Base-by-base conservation (phyloP, 306 rosid species). In the Vigna trinervia region DNA sequence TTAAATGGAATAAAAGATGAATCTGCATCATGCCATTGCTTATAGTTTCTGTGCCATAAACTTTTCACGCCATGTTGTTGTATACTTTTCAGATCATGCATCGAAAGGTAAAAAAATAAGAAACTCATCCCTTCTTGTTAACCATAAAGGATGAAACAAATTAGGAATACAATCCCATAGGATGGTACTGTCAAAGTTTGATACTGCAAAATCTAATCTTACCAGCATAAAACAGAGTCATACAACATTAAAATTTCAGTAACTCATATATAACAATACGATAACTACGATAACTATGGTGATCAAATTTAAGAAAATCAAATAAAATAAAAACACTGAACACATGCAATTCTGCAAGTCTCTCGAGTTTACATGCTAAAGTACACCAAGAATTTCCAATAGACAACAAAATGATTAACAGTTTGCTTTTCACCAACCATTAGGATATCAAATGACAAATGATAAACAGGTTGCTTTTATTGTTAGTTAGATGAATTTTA, bases 1-100 rank as follows among this genome's bases (percentile, higher is more conserved):
- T 66, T 85, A 60, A 85, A 45, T 71, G 81, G 85, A 57, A 78
- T 69, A 39, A 57, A 52, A 19, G 71, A 75, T 26, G 87, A 75
- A 58, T 81, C 81, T 17, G 32, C 85, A 56, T 20, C 53, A 67
- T 48, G 82, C 81, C 63, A 47, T 59, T 64, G 89, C 53, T 80
- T 79, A 50, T 75, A 66, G 81, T 82, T 78, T 48, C 79, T 81
- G 78, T 80, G 54, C 88, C 89, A 83, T 59, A 78, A 52, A 77
- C 92, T 88, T 89, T 71, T n/a, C 83, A 74, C 22, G 63, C 46
- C 68, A 22, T 57, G 34, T 11, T 56, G 34, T 54, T 56, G 62
- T 23, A 57, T 23, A 57, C 63, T 58, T 26, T 26, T 58, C 8
- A 58, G 4, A 26, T 8, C 39, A 79, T 61, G 84, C 62, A 80